Conservation (phyloP, 2,329 filamentous ascomycete species). For the Colletotrichum gigasporum region DNA sequence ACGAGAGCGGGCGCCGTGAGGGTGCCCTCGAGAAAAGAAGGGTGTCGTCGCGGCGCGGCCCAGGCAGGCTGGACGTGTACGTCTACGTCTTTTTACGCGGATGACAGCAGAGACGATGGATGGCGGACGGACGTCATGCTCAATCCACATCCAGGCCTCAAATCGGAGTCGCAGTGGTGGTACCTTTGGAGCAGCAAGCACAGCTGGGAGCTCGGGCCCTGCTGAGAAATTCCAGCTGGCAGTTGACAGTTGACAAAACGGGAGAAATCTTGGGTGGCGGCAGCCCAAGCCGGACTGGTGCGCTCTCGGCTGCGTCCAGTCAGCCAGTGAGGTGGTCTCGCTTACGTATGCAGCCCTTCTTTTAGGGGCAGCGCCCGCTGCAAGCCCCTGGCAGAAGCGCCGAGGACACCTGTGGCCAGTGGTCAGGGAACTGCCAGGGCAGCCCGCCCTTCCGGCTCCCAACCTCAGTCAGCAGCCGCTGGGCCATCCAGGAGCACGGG, state of each 20-base stretch:
- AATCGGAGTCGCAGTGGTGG: too few relatives aligned
- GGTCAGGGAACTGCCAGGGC: too few relatives aligned
- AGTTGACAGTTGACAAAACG: too few relatives aligned
- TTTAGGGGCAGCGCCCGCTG: background rate
- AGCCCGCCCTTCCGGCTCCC: background rate
- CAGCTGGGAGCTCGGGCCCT: background rate
- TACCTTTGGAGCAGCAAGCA: too few relatives aligned
- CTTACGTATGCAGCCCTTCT: slow-evolving; percentile 3
- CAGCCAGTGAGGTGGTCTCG: background rate
- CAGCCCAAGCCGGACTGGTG: background rate
- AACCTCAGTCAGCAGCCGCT: background rate
- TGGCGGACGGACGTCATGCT: slow-evolving; percentile 22
- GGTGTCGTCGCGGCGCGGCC: background rate
- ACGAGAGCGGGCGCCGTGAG: background rate
- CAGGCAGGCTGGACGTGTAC: too few relatives aligned
- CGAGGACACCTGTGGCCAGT: background rate
- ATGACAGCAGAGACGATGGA: background rate
- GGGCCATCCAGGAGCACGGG: background rate
- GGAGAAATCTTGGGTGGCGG: too few relatives aligned
- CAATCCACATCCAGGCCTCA: slow-evolving; percentile 13
- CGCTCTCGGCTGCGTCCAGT: background rate
- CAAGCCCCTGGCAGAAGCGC: slow-evolving; percentile 6
- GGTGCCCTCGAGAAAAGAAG: background rate
- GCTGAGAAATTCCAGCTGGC: slow-evolving; percentile 1
- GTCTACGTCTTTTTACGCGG: background rate